phyloP scores from a whole-genome alignment of 179 eudicot species.

The Actinidia arguta region DNA sequence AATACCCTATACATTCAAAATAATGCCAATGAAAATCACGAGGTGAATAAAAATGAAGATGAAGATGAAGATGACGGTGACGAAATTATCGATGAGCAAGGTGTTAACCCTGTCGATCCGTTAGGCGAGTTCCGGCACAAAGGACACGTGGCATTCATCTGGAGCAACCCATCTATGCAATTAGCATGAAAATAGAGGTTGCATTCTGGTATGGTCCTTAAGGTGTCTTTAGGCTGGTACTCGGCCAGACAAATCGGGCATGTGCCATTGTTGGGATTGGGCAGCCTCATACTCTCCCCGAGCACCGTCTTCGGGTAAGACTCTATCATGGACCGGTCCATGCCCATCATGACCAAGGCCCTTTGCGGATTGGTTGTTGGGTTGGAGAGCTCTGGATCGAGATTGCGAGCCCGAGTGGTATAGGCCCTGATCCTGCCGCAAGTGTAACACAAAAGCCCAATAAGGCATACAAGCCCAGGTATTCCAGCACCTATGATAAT shows the following conservation, averaged over 20 bases:
- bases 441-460: constrained; percentile 51
- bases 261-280: constrained; percentile 52
- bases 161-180: constrained; percentile 89
- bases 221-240: constrained; percentile 68
- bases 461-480: constrained; percentile 58
- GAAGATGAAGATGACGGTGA: constrained; percentile 5
- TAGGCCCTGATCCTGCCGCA: constrained; percentile 35
- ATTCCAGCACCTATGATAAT: constrained; percentile 67
- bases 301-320: constrained; percentile 75
- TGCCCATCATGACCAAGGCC: constrained; percentile 42
- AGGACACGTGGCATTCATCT: constrained; percentile 80
- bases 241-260: constrained; percentile 88
- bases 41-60: not conserved
- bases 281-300: constrained; percentile 76
- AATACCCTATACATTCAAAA: not conserved
- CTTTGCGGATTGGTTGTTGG: constrained; percentile 45
- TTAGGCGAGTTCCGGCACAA: constrained; percentile 77
- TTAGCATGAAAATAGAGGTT: constrained; percentile 84
- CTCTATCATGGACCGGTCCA: constrained; percentile 71
- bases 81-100: constrained; percentile 19
- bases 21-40: too few species aligned
- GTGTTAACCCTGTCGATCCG: constrained; percentile 12
- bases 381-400: constrained; percentile 35
- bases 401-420: constrained; percentile 36
- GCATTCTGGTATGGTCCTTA: constrained; percentile 80